Conservation (phyloP, 2,329 filamentous ascomycete species). For the Drechslerella coelobrocha region DNA sequence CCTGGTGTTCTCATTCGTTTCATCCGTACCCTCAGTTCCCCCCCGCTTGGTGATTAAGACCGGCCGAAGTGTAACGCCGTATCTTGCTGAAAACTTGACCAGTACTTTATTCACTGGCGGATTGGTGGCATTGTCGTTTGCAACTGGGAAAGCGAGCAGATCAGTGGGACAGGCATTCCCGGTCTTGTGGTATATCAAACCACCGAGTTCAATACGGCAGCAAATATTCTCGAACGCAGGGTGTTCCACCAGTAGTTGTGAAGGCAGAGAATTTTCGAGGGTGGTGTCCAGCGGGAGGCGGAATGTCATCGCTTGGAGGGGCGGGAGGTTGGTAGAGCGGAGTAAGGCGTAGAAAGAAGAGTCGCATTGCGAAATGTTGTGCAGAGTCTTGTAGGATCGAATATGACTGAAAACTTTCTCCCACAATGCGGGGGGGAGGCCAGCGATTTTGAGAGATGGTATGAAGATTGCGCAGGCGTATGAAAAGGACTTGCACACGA, state of each 20-base stretch:
- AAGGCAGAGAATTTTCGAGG: neutral
- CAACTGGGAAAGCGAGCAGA: slow-evolving; percentile 30
- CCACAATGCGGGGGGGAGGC: slow-evolving; percentile 34
- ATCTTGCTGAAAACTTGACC: slow-evolving; percentile 34
- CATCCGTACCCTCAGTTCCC: neutral
- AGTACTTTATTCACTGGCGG: slow-evolving; percentile 30
- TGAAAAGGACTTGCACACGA: slow-evolving; percentile 32
- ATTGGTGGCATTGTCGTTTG: slow-evolving; percentile 32
- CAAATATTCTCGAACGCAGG: slow-evolving; percentile 48
- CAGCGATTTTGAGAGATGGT: slow-evolving; percentile 12
- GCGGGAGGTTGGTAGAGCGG: slow-evolving; percentile 7
- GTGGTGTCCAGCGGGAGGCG: slow-evolving; percentile 8
- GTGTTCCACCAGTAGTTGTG: slow-evolving; percentile 19
- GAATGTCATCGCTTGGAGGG: slow-evolving; percentile 18
- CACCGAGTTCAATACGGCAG: slow-evolving; percentile 43
- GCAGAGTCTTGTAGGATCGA: slow-evolving; percentile 27
- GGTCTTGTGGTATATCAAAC: slow-evolving; percentile 49
- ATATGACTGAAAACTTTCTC: slow-evolving; percentile 28
- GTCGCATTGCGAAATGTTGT: slow-evolving; percentile 10
- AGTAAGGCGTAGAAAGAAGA: slow-evolving; percentile 17
- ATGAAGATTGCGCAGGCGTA: slow-evolving; percentile 25
- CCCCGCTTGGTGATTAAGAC: slow-evolving; percentile 32
- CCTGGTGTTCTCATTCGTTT: neutral
- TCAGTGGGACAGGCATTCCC: slow-evolving; percentile 40
- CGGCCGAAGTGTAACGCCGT: slow-evolving; percentile 29